A percentile compares a stretch with the other conserved stretches of the same genome.
These are phyloP conservation scores for Blastocystis sp. DNA, from an alignment of 352 stramenopile genomes.

Conservation along the genomic window DNA sequence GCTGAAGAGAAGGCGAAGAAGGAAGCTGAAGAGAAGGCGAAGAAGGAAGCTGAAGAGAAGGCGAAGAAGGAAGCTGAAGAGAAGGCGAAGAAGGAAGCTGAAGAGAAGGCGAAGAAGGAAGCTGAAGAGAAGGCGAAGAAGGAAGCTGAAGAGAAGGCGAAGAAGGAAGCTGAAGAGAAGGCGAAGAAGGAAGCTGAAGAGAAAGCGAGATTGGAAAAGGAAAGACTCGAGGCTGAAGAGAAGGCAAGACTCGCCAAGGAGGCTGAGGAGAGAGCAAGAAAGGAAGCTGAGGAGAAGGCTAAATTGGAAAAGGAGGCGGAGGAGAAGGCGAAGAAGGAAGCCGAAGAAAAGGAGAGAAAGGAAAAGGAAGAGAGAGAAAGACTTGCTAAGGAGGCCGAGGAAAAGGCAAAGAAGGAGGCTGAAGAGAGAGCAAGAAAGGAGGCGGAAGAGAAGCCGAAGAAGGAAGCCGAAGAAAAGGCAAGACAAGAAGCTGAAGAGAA, in stretches of 20 bases:
- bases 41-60: conserved; percentile 12
- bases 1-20: background rate
- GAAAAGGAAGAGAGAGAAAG: conserved; percentile 3
- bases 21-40: background rate
- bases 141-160: background rate
- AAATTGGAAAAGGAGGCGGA: background rate
- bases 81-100: conserved; percentile 4
- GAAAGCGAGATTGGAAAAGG: background rate
- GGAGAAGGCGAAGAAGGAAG: background rate
- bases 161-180: background rate
- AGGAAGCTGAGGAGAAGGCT: conserved; percentile 24
- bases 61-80: conserved; percentile 1
- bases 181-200: background rate
- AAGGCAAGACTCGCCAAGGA: background rate
- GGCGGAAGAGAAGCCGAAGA: background rate
- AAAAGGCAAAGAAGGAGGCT: background rate
- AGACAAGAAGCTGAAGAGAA: background rate
- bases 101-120: conserved; percentile 19
- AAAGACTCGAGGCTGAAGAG: conserved; percentile 32
- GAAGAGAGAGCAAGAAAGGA: background rate
- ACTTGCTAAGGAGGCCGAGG: background rate
- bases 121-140: background rate
- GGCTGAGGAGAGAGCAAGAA: conserved; percentile 38
- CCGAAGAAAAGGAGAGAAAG: conserved; percentile 22
- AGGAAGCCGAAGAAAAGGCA: background rate